A percentile compares a stretch with the other conserved stretches of the same genome.
Conservation (phyloP, 1,284 basidiomycete species). For the Cystobasidium pallidum region DNA sequence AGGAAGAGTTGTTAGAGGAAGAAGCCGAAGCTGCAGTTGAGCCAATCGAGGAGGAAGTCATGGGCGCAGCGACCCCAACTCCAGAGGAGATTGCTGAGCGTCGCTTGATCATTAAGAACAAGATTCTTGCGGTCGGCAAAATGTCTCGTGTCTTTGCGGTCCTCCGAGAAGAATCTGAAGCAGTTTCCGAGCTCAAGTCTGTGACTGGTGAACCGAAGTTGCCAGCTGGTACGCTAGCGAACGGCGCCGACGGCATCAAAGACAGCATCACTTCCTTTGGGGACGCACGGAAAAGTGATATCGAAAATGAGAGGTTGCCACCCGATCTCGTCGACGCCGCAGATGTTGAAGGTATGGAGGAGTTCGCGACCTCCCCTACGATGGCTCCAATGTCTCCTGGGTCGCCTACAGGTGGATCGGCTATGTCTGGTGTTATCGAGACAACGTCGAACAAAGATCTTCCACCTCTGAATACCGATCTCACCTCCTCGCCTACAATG, state of each 20-base stretch:
- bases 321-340: slow-evolving; percentile 90
- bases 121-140: slow-evolving; percentile 95
- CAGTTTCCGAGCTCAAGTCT: slow-evolving; percentile 94
- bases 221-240: slow-evolving; percentile 83
- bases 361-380: slow-evolving; percentile 44
- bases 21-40: slow-evolving; percentile 40
- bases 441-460: slow-evolving; percentile 45
- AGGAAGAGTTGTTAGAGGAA: slow-evolving; percentile 65
- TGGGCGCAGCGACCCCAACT: slow-evolving; percentile 3
- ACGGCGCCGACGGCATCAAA: slow-evolving; percentile 93
- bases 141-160: slow-evolving; percentile 96
- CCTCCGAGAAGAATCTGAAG: slow-evolving; percentile 93
- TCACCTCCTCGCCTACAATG: slow-evolving; percentile 51
- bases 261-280: slow-evolving; percentile 92
- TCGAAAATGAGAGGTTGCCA: slow-evolving; percentile 95
- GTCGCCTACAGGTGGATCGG: slow-evolving; percentile 36
- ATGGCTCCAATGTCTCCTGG: slow-evolving; percentile 35
- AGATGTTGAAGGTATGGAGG: slow-evolving; percentile 56
- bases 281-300: slow-evolving; percentile 96
- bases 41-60: slow-evolving; percentile 5
- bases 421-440: slow-evolving; percentile 46
- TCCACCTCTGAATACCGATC: slow-evolving; percentile 57
- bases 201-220: slow-evolving; percentile 76
- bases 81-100: slow-evolving; percentile 67
- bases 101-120: slow-evolving; percentile 88